Evolutionary conservation across 208 protist genomes (phyloP).

Genomic region (Leishmania gerbilli): DNA sequence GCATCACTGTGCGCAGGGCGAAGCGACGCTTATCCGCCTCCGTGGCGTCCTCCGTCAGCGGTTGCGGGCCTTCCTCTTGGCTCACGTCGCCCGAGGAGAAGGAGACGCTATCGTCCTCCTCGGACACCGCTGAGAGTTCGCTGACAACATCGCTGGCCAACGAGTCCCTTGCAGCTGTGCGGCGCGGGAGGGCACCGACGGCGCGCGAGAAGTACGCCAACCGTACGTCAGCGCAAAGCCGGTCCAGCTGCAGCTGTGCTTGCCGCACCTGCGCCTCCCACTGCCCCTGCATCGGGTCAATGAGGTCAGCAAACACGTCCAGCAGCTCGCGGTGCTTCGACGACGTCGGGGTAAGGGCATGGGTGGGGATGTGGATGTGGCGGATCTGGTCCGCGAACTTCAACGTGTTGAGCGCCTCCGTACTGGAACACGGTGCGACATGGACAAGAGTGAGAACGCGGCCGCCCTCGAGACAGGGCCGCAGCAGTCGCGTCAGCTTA

Average conservation of each 20-base stretch:
- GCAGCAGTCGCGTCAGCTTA: slow-evolving; percentile 90
- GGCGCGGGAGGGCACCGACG: slow-evolving; percentile 11
- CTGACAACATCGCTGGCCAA: slow-evolving; percentile 27
- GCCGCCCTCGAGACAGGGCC: slow-evolving; percentile 81
- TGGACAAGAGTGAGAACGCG: slow-evolving; percentile 84
- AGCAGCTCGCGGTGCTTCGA: slow-evolving; percentile 57
- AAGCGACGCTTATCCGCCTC: slow-evolving; percentile 29
- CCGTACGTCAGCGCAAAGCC: slow-evolving; percentile 80
- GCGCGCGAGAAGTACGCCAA: slow-evolving; percentile 54
- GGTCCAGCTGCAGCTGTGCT: slow-evolving; percentile 46
- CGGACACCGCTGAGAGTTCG: slow-evolving; percentile 25
- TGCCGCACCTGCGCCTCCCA: slow-evolving; percentile 50
- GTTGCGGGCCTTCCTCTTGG: slow-evolving; percentile 24
- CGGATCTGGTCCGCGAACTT: slow-evolving; percentile 88
- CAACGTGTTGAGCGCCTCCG: slow-evolving; percentile 67
- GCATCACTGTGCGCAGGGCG: slow-evolving; percentile 34
- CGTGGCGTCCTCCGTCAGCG: slow-evolving; percentile 21
- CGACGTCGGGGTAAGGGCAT: slow-evolving; percentile 48
- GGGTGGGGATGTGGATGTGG: slow-evolving; percentile 71
- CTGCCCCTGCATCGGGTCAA: slow-evolving; percentile 63
- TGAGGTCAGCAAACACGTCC: slow-evolving; percentile 74
- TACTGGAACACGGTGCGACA: slow-evolving; percentile 71
- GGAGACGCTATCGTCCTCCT: slow-evolving; percentile 19
- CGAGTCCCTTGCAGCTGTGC: slow-evolving; percentile 3
- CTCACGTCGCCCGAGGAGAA: slow-evolving; percentile 25